Percentiles rank a stretch among this genome's conserved stretches.
Conservation (phyloP, 2,329 filamentous ascomycete genomes). For the Pyrenophora graminea region DNA sequence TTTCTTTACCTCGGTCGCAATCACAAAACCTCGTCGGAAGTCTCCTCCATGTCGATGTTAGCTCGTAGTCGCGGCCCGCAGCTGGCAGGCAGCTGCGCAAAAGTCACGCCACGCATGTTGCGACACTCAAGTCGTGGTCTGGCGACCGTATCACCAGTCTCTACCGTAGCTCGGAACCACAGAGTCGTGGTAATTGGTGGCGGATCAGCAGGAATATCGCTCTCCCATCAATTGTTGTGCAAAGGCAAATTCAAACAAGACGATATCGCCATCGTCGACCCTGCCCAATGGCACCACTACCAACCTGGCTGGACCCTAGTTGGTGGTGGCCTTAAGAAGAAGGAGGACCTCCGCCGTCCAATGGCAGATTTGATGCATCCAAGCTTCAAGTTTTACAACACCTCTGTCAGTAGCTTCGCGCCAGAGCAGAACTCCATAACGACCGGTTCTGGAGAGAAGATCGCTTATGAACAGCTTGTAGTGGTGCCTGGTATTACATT, state of each 20-base stretch:
- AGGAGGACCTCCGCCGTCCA: slow-evolving; percentile 60
- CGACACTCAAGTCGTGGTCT: slow-evolving; percentile 14
- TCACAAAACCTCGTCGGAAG: background rate
- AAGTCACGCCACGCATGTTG: background rate
- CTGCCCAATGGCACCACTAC: slow-evolving; percentile 67
- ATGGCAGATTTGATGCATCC: slow-evolving; percentile 59
- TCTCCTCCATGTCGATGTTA: too few species aligned
- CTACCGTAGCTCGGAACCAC: slow-evolving; percentile 54
- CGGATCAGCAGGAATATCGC: slow-evolving; percentile 66
- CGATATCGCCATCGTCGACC: slow-evolving; percentile 69
- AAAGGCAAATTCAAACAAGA: slow-evolving; percentile 60
- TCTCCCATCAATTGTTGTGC: slow-evolving; percentile 69
- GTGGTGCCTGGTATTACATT: slow-evolving; percentile 57
- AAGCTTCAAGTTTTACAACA: slow-evolving; percentile 65
- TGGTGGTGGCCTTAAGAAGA: slow-evolving; percentile 67
- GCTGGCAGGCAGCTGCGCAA: too few species aligned
- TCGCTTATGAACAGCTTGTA: slow-evolving; percentile 67
- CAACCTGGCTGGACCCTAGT: slow-evolving; percentile 73
- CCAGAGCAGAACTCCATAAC: slow-evolving; percentile 63
- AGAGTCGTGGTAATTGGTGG: slow-evolving; percentile 70
- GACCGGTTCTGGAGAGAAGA: slow-evolving; percentile 58
- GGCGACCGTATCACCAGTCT: slow-evolving; percentile 36
- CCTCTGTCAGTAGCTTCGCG: slow-evolving; percentile 55
- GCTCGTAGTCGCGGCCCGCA: too few species aligned
- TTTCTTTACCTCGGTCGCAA: background rate